Conservation (phyloP, 495 filamentous ascomycete species). For the Filosporella fistucella region DNA sequence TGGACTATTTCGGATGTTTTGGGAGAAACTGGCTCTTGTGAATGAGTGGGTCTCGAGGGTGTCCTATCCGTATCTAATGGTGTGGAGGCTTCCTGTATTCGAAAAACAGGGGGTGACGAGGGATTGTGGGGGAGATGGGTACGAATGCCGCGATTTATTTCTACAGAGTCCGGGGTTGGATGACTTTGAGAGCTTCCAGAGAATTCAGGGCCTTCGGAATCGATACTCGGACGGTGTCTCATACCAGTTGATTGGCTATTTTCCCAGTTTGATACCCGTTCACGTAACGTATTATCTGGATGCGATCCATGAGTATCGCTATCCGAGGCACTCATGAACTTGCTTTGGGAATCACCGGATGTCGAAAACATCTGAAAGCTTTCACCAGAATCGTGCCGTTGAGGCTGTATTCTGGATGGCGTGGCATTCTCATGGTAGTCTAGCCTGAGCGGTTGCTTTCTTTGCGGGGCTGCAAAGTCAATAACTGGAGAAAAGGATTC, state of each 20-base stretch:
- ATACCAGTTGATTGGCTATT: constrained; percentile 5
- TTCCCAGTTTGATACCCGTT: constrained; percentile 21
- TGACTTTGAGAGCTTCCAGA: constrained; percentile 11
- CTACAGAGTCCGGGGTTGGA: not conserved
- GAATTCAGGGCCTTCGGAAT: constrained; percentile 11
- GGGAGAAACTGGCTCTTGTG: not conserved
- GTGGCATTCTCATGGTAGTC: constrained; percentile 29
- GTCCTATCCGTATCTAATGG: not conserved
- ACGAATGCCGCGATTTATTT: not conserved
- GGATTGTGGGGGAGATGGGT: not conserved
- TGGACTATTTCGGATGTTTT: not conserved
- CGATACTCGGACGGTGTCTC: constrained; percentile 13
- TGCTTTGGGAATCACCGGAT: constrained; percentile 51
- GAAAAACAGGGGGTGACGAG: constrained; percentile 12
- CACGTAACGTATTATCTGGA: constrained; percentile 12
- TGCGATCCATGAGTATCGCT: constrained; percentile 20
- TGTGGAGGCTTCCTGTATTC: constrained; percentile 17
- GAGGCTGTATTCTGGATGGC: constrained; percentile 25
- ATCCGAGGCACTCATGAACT: constrained; percentile 33
- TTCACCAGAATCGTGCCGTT: constrained; percentile 71
- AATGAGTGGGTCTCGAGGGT: not conserved
- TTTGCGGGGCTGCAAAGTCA: constrained; percentile 29
- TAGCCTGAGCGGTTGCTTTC: constrained; percentile 24
- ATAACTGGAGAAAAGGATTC: constrained; percentile 40
- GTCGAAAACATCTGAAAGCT: constrained; percentile 82